These are phyloP conservation scores for Pyrenochaeta sp. DNA, from an alignment of 2,329 filamentous ascomycete genomes.

Conservation along the genomic window DNA sequence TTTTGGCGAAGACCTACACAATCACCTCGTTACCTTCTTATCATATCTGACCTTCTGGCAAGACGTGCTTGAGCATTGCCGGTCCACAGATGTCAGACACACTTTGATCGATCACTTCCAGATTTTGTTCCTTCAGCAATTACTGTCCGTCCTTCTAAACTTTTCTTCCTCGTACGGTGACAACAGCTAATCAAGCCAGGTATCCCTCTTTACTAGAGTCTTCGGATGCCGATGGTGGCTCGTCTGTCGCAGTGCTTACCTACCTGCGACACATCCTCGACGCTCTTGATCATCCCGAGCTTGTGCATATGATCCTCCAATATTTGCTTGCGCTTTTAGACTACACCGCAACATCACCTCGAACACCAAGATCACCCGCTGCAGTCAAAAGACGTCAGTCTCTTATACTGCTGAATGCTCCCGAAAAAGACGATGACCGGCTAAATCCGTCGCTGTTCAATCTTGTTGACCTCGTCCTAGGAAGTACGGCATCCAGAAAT, in stretches of 20 bases:
- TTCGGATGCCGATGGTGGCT: slow-evolving; percentile 95
- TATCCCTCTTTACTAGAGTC: slow-evolving; percentile 96
- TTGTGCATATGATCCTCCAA: slow-evolving; percentile 91
- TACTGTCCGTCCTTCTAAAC: slow-evolving; percentile 69
- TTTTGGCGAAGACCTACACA: slow-evolving; percentile 77
- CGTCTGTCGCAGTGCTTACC: slow-evolving; percentile 92
- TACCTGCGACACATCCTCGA: slow-evolving; percentile 92
- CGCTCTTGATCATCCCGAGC: slow-evolving; percentile 88
- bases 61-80: slow-evolving; percentile 95
- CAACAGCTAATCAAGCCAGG: slow-evolving; percentile 56
- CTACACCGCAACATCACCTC: slow-evolving; percentile 47
- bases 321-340: slow-evolving; percentile 88
- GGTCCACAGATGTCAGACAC: slow-evolving; percentile 88
- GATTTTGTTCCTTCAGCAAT: slow-evolving; percentile 91
- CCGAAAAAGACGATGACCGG: slow-evolving; percentile 76
- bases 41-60: slow-evolving; percentile 98
- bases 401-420: slow-evolving; percentile 82
- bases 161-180: background rate
- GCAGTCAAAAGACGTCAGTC: slow-evolving; percentile 85
- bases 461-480: slow-evolving; percentile 86
- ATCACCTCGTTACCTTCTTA: slow-evolving; percentile 91
- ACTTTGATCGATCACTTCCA: slow-evolving; percentile 97
- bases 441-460: slow-evolving; percentile 91
- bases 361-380: slow-evolving; percentile 59
- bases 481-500: slow-evolving; percentile 83